phyloP scores from a whole-genome alignment of 495 filamentous ascomycete species.

The Trichocladium antarcticum region DNA sequence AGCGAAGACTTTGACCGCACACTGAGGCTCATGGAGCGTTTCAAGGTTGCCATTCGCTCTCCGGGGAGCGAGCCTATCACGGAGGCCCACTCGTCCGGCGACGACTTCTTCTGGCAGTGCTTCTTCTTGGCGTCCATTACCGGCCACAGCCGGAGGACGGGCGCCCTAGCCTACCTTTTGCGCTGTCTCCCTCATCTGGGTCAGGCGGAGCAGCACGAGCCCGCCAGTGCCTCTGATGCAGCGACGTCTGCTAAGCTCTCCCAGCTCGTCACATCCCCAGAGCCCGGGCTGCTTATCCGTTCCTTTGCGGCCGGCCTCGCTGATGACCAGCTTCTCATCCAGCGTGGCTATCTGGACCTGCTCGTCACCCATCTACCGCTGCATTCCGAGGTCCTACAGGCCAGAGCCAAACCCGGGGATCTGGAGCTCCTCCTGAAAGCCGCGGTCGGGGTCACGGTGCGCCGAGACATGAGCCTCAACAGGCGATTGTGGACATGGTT shows the following conservation, averaged over 20 bases:
- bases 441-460: constrained; percentile 69
- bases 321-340: constrained; percentile 82
- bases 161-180: constrained; percentile 73
- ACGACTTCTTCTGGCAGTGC: constrained; percentile 97
- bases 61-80: constrained; percentile 36
- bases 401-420: constrained; percentile 56
- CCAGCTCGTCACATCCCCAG: constrained; percentile 73
- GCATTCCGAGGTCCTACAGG: constrained; percentile 72
- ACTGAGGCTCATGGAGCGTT: constrained; percentile 60
- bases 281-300: constrained; percentile 80
- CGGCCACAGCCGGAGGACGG: constrained; percentile 67
- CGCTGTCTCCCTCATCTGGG: constrained; percentile 69
- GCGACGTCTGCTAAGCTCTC: constrained; percentile 42
- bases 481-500: constrained; percentile 94
- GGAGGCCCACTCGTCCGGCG: constrained; percentile 47
- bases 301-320: constrained; percentile 83
- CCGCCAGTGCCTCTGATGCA: constrained; percentile 12
- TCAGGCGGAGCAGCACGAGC: constrained; percentile 22
- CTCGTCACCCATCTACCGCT: constrained; percentile 84
- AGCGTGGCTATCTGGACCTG: constrained; percentile 86
- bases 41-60: constrained; percentile 55
- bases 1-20: constrained; percentile 94
- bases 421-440: constrained; percentile 70
- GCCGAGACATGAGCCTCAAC: constrained; percentile 94
- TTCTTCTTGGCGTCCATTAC: constrained; percentile 91